A percentile compares a stretch with the other conserved stretches of the same genome.
Evolutionary conservation across 1,284 basidiomycete genomes (phyloP).

Genomic region (Fomitopsis palustris): DNA sequence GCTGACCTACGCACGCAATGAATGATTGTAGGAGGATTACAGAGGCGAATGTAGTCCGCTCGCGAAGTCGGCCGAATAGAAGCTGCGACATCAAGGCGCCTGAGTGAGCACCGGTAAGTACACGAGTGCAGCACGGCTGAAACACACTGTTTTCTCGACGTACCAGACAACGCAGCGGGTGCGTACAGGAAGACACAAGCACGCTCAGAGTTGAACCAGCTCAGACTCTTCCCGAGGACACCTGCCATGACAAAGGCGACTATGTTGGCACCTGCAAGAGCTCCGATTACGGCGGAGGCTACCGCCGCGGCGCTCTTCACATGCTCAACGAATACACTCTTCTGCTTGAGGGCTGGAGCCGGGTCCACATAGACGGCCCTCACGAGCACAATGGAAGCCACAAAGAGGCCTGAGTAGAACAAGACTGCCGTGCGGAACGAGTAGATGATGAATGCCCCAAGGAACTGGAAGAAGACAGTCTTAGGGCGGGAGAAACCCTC

Average conservation of each 20-base stretch:
- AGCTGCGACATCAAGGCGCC: conserved; percentile 57
- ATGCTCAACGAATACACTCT: conserved; percentile 38
- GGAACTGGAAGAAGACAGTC: conserved; percentile 76
- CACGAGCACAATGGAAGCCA: conserved; percentile 45
- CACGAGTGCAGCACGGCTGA: not conserved
- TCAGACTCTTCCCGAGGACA: conserved; percentile 64
- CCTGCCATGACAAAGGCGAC: conserved; percentile 72
- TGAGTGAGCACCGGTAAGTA: conserved; percentile 19
- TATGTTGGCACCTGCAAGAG: conserved; percentile 64
- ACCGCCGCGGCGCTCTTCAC: conserved; percentile 41
- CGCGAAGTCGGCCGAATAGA: conserved; percentile 48
- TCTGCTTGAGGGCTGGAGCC: conserved; percentile 32
- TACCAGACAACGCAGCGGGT: conserved; percentile 70
- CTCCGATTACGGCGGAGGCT: conserved; percentile 48
- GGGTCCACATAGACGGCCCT: conserved; percentile 30
- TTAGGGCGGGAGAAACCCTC: conserved; percentile 53
- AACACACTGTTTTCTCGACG: conserved; percentile 13
- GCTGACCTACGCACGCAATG: conserved; percentile 52
- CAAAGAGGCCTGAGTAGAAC: conserved; percentile 59
- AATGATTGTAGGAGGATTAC: conserved; percentile 58
- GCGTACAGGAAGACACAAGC: conserved; percentile 76
- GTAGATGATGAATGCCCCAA: conserved; percentile 73
- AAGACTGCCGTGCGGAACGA: conserved; percentile 68
- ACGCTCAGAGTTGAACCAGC: conserved; percentile 80
- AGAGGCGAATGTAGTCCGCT: conserved; percentile 60